Conservation (phyloP, 1,284 basidiomycete species). For the Leccinum fuscescens region DNA sequence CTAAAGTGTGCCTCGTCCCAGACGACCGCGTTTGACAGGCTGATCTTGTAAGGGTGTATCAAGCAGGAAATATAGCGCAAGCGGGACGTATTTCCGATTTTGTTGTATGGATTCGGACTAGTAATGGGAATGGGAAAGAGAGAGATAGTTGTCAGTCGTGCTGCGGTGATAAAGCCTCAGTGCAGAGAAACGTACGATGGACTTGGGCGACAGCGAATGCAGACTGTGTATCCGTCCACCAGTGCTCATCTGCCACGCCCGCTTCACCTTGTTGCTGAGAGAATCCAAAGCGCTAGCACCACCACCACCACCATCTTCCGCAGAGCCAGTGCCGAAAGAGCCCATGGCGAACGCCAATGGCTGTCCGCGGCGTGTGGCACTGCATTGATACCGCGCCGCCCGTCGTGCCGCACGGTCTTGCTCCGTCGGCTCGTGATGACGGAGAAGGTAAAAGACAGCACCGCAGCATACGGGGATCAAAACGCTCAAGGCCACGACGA, state of each 20-base stretch:
- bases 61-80: conserved; percentile 82
- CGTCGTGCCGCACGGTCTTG: conserved; percentile 27
- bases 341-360: conserved; percentile 3
- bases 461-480: conserved; percentile 43
- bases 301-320: background rate
- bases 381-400: conserved; percentile 18
- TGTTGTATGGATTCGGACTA: conserved; percentile 79
- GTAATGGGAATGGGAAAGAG: too few species aligned
- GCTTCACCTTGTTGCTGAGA: conserved; percentile 22
- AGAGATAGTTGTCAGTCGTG: background rate
- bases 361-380: conserved; percentile 12
- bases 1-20: conserved; percentile 99
- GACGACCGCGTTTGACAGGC: conserved; percentile 83
- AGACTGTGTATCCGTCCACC: conserved; percentile 43
- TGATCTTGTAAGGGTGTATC: conserved; percentile 94
- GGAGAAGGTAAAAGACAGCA: conserved; percentile 45
- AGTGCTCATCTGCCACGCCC: conserved; percentile 6
- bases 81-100: conserved; percentile 80
- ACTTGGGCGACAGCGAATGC: conserved; percentile 65
- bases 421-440: conserved; percentile 37
- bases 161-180: conserved; percentile 4
- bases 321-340: background rate
- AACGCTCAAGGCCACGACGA: conserved; percentile 44
- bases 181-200: conserved; percentile 50
- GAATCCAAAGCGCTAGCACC: conserved; percentile 1